A percentile compares a stretch with the other conserved stretches of the same genome.
phyloP scores from a whole-genome alignment of 2,329 filamentous ascomycete species.

The Ophiostoma populinum region DNA sequence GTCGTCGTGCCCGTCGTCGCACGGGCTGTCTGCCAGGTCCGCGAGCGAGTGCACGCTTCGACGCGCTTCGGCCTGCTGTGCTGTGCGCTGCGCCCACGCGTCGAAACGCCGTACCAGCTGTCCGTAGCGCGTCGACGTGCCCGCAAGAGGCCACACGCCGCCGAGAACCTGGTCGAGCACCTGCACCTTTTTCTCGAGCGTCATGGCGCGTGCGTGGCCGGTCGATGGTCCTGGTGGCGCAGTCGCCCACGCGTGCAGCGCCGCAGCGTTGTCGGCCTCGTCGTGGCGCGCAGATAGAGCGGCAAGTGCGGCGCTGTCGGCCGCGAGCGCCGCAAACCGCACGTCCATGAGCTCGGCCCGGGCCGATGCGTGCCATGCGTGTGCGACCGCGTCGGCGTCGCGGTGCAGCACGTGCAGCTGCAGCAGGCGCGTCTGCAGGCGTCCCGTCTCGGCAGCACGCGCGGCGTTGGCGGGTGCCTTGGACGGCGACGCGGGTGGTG shows the following conservation, averaged over 20 bases:
- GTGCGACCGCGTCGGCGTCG: conserved; percentile 23
- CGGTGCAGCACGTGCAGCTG: conserved; percentile 48
- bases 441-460: conserved; percentile 37
- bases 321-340: conserved; percentile 25
- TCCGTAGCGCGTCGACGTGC: conserved; percentile 24
- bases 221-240: no score
- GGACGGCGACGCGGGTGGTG: conserved; percentile 42
- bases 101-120: conserved; percentile 40
- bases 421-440: conserved; percentile 45
- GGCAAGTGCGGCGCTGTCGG: conserved; percentile 17
- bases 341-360: conserved; percentile 24
- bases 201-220: conserved; percentile 11
- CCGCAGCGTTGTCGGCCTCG: conserved; percentile 33
- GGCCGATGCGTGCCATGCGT: conserved; percentile 40
- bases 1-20: conserved; percentile 3
- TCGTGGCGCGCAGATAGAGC: conserved; percentile 24
- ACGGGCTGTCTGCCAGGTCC: no score
- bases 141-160: conserved; percentile 35
- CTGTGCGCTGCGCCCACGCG: conserved; percentile 34
- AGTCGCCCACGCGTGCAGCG: conserved; percentile 36
- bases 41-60: background rate
- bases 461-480: conserved; percentile 44
- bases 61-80: conserved; percentile 28
- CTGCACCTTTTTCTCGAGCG: conserved; percentile 35
- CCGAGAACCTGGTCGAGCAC: conserved; percentile 37